Evolutionary conservation across 257 asterid genomes (phyloP).

Genomic region (Handroanthus guayacan): DNA sequence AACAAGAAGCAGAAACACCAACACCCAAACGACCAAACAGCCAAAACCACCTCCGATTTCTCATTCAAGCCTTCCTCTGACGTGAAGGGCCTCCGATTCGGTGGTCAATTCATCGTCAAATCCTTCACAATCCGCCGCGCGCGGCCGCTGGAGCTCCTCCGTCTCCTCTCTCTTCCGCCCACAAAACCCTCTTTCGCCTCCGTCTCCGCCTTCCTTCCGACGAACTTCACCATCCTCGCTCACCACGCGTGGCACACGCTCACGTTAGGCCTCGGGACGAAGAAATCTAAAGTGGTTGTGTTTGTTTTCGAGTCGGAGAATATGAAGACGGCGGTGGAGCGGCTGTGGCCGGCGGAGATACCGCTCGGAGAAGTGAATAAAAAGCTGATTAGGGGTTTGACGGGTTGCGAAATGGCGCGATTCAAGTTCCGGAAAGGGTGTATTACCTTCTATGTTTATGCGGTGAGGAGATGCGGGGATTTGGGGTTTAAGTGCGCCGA

Average conservation of each 20-base stretch:
- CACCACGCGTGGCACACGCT: slow-evolving; percentile 99
- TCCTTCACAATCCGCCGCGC: slow-evolving; percentile 96
- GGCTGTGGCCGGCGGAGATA: slow-evolving; percentile 85
- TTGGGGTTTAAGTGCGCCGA: slow-evolving; percentile 71
- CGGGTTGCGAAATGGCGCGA: slow-evolving; percentile 83
- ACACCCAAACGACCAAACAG: slow-evolving; percentile 77
- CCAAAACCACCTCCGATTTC: slow-evolving; percentile 65
- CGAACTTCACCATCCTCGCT: slow-evolving; percentile 95
- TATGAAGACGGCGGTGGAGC: slow-evolving; percentile 62
- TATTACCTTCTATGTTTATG: slow-evolving; percentile 88
- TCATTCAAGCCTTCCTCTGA: slow-evolving; percentile 69
- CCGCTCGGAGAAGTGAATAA: slow-evolving; percentile 92
- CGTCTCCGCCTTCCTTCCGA: slow-evolving; percentile 78
- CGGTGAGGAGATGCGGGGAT: slow-evolving; percentile 71
- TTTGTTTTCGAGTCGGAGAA: slow-evolving; percentile 88
- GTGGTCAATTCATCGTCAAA: slow-evolving; percentile 91
- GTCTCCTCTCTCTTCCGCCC: slow-evolving; percentile 83
- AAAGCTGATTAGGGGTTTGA: slow-evolving; percentile 71
- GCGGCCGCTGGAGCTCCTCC: slow-evolving; percentile 66
- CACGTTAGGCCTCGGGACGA: slow-evolving; percentile 89
- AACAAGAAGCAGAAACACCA: slow-evolving; percentile 77
- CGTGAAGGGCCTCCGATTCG: slow-evolving; percentile 92
- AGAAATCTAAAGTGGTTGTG: slow-evolving; percentile 78
- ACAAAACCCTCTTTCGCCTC: slow-evolving; percentile 58
- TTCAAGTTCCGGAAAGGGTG: slow-evolving; percentile 94